phyloP scores from a whole-genome alignment of 2,329 filamentous ascomycete genomes.

The Tolypocladium pustulatum region DNA sequence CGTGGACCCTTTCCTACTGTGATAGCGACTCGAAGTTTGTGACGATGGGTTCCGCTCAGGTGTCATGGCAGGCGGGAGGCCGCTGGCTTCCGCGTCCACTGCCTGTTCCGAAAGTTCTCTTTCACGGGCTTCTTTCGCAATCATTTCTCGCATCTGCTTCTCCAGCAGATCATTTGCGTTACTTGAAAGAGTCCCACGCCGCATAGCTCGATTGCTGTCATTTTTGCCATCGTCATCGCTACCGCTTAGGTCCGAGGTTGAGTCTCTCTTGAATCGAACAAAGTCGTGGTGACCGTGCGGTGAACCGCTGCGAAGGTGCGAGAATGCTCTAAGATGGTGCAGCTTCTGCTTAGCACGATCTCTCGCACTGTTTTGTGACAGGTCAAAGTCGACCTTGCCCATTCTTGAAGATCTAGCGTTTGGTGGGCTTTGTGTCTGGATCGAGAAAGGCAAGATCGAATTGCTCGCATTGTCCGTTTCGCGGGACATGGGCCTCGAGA shows the following conservation, averaged over 20 bases:
- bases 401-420: slow-evolving; percentile 12
- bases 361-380: slow-evolving; percentile 40
- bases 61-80: slow-evolving; percentile 18
- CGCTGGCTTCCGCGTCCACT: slow-evolving; percentile 16
- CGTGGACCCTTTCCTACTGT: slow-evolving; percentile 25
- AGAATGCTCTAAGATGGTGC: slow-evolving; percentile 41
- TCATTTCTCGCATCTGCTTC: slow-evolving; percentile 52
- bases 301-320: slow-evolving; percentile 42
- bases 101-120: slow-evolving; percentile 23
- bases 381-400: slow-evolving; percentile 26
- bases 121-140: slow-evolving; percentile 41
- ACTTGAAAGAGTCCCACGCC: slow-evolving; percentile 32
- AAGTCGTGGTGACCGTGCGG: slow-evolving; percentile 38
- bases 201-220: slow-evolving; percentile 19
- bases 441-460: slow-evolving; percentile 13
- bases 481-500: slow-evolving; percentile 18
- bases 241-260: slow-evolving; percentile 50
- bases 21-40: slow-evolving; percentile 18
- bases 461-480: slow-evolving; percentile 16
- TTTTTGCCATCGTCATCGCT: slow-evolving; percentile 36
- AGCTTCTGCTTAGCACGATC: slow-evolving; percentile 52
- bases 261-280: slow-evolving; percentile 35
- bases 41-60: slow-evolving; percentile 17
- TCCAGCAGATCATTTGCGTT: slow-evolving; percentile 42
- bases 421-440: slow-evolving; percentile 11